A percentile compares a stretch with the other conserved stretches of the same genome.
Conservation (phyloP, 768 basidiomycete genomes). For the Strobilomyces echinocephalus region DNA sequence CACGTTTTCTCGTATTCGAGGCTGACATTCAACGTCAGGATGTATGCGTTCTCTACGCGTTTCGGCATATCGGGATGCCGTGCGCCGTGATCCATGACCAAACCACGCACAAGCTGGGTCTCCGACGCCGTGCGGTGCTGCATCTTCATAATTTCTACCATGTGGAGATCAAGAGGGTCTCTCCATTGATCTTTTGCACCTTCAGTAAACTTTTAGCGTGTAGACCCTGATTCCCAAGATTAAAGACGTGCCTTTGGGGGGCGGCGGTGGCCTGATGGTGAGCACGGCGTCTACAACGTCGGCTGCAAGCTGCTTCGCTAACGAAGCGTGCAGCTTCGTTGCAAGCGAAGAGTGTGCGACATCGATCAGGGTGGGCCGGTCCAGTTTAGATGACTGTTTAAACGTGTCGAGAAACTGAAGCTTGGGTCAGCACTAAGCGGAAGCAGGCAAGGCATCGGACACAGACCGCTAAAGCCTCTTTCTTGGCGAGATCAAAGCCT, state of each 20-base stretch:
- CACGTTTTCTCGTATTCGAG: constrained; percentile 99
- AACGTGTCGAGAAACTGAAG: constrained; percentile 87
- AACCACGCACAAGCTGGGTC: constrained; percentile 90
- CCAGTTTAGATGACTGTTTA: constrained; percentile 71
- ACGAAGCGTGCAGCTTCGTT: constrained; percentile 78
- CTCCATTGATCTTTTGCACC: constrained; percentile 64
- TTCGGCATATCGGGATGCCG: constrained; percentile 99
- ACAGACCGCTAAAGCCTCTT: constrained; percentile 82
- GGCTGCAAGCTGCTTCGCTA: constrained; percentile 85
- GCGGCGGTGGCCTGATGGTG: constrained; percentile 71
- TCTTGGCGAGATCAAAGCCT: constrained; percentile 97
- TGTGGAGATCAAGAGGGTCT: constrained; percentile 95
- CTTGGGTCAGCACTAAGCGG: constrained; percentile 19
- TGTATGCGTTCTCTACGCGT: constrained; percentile 92
- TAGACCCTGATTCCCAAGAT: constrained; percentile 24
- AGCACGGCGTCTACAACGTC: constrained; percentile 95
- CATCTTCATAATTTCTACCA: constrained; percentile 99
- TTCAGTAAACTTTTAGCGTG: constrained; percentile 31
- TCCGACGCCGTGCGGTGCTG: constrained; percentile 97
- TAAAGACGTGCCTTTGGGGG: constrained; percentile 48
- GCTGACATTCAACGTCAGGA: constrained; percentile 94
- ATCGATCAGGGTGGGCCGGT: constrained; percentile 87
- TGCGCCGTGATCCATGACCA: constrained; percentile 96
- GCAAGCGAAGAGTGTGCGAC: constrained; percentile 94
- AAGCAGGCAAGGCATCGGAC: constrained; percentile 14